Conservation (phyloP, 345 rosid species). For the Fremontodendron californicum region DNA sequence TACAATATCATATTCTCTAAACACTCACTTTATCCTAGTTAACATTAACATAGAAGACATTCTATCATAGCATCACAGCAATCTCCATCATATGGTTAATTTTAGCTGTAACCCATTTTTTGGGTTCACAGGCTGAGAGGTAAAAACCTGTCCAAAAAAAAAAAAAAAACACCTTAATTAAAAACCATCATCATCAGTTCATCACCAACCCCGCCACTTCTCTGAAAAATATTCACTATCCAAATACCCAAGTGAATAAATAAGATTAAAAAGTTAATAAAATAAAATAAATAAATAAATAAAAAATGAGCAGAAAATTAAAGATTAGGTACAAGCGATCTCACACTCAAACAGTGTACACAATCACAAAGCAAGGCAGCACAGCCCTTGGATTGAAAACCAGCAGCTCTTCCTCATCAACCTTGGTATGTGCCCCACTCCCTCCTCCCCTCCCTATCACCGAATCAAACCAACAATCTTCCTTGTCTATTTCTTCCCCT, state of each 20-base stretch:
- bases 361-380: slow-evolving; percentile 97
- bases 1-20: slow-evolving; percentile 5
- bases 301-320: background rate
- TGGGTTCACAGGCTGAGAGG: background rate
- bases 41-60: background rate
- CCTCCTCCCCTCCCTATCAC: slow-evolving; percentile 56
- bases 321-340: background rate
- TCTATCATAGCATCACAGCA: background rate
- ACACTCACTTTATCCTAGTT: background rate
- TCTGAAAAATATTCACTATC: background rate
- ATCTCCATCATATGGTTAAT: background rate
- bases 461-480: slow-evolving; percentile 63
- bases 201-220: background rate
- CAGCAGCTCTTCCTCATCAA: slow-evolving; percentile 81
- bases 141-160: slow-evolving; percentile 2
- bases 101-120: background rate
- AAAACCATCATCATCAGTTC: background rate
- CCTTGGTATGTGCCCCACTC: slow-evolving; percentile 36
- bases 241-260: background rate
- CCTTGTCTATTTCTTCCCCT: slow-evolving; percentile 46
- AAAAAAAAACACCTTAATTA: background rate
- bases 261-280: background rate
- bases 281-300: background rate
- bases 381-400: slow-evolving; percentile 97
- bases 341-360: slow-evolving; percentile 46